Conservation (phyloP, 2,329 filamentous ascomycete species). For the Stemphylium vesicarium region DNA sequence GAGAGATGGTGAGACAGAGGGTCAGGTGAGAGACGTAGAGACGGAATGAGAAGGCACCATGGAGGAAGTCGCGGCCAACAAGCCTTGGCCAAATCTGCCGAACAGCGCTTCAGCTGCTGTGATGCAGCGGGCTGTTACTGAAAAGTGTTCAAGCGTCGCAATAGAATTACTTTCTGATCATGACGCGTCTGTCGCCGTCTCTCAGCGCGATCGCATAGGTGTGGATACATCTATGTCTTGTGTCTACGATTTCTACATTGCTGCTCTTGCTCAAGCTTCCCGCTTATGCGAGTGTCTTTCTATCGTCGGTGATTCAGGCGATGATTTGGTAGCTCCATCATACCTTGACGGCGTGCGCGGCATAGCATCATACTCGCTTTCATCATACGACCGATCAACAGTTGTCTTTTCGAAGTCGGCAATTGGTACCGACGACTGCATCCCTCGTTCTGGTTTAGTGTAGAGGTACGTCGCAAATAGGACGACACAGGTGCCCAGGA, state of each 20-base stretch:
- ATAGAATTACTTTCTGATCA: too few species aligned
- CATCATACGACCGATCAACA: constrained; percentile 54
- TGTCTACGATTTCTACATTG: neutral
- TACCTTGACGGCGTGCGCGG: constrained; percentile 18
- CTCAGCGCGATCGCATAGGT: neutral
- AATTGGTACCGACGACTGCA: constrained; percentile 67
- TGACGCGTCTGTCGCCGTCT: too few species aligned
- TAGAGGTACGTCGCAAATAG: constrained; percentile 86
- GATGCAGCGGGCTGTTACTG: too few species aligned
- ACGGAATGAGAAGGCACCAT: constrained; percentile 25
- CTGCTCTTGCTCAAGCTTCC: constrained; percentile 21
- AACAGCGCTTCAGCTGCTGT: neutral
- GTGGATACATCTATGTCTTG: neutral
- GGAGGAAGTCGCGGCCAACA: constrained; percentile 28
- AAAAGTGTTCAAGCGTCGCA: too few species aligned
- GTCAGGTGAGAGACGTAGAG: constrained; percentile 7
- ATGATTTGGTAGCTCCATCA: constrained; percentile 19
- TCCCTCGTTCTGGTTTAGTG: constrained; percentile 65
- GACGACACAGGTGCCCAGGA: constrained; percentile 80
- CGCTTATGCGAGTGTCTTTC: constrained; percentile 33
- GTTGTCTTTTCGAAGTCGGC: constrained; percentile 78
- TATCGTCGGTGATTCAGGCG: constrained; percentile 31
- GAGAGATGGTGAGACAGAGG: neutral
- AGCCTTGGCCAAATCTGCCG: neutral
- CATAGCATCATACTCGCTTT: constrained; percentile 5